phyloP scores from a whole-genome alignment of 306 rosid genomes.

The Trifolium subterraneum region DNA sequence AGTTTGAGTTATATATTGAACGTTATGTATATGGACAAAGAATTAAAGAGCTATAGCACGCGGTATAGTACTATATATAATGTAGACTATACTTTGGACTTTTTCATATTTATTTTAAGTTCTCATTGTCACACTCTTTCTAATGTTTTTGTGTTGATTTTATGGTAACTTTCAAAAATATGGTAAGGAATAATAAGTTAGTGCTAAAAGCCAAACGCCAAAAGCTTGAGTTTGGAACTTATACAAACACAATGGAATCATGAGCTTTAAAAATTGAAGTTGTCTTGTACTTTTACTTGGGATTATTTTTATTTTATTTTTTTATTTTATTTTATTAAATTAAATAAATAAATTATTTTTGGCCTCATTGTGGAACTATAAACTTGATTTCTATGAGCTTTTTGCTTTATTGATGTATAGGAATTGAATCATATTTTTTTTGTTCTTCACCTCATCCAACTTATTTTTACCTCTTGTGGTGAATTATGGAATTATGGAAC shows the following conservation, averaged over 20 bases:
- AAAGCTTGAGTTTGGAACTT: slow-evolving; percentile 52
- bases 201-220: slow-evolving; percentile 46
- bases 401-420: slow-evolving; percentile 10
- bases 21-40: slow-evolving; percentile 10
- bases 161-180: slow-evolving; percentile 38
- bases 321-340: neutral
- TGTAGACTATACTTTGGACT: slow-evolving; percentile 26
- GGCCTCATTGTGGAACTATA: neutral
- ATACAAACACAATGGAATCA: slow-evolving; percentile 51
- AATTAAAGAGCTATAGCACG: slow-evolving; percentile 42
- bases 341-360: neutral
- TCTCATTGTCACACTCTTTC: slow-evolving; percentile 17
- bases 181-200: slow-evolving; percentile 44
- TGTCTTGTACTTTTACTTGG: slow-evolving; percentile 4
- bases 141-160: slow-evolving; percentile 11
- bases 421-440: slow-evolving; percentile 8
- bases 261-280: slow-evolving; percentile 27
- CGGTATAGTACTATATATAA: slow-evolving; percentile 35
- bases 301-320: neutral
- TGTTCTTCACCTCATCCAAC: neutral
- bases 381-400: neutral
- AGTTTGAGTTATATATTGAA: slow-evolving; percentile 18
- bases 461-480: slow-evolving; percentile 25
- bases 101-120: slow-evolving; percentile 38
- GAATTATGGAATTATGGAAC: slow-evolving; percentile 26